Base-by-base conservation (phyloP, 2,329 filamentous ascomycete genomes). In the Cryphonectria naterciae region DNA sequence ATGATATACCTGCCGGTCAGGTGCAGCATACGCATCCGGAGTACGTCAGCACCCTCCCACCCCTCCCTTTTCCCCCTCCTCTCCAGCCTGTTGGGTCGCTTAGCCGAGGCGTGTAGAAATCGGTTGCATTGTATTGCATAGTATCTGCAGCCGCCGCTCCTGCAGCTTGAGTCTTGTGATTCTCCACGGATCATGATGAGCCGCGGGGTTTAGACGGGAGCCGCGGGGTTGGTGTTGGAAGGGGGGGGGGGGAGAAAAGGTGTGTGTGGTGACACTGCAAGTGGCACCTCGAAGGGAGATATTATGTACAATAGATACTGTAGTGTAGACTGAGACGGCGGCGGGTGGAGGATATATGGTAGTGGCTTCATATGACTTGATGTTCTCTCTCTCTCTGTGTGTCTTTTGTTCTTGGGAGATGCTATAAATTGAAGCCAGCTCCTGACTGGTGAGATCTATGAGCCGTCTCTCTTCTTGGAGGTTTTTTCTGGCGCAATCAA, bases 1-100 rank as follows among this genome's bases (percentile, higher is more conserved):
- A 46, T 49, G 63, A 28, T 69, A 69, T 69, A 69, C 62, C 68
- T 69, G 68, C 62, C 62, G n/a, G 62, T 65, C 63, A 41, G 56
- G 68, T 69, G 52, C 39, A 65, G 68, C 62, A 63, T 69, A 69
- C 63, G 68, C 46, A 61, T 60, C 22, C 28, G 56, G 39, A n/a
- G 41, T 69, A 66, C 68, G 62, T 69, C 62, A 66, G 63, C 62
- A 41, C 43, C 46, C 46, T 49, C 19, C 46, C 4, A 43, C 17
- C 43, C 15, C 43, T 4, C 43, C 43, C 15, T 37, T 39, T 32
- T 4, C 32, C 32, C 15, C 41, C 41, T 43, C 41, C 17, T 6
- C 46, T 17, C 58, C 35, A 61, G 28, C 22, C 32, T 65, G 64
- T 37, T 65, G 64, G 64, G 46, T 65, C 64, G 64, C 46, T 56